Evolutionary conservation across 768 basidiomycete genomes (phyloP), one percentile per base, ranked within the genome.

Genomic region (Russula abietina): DNA sequence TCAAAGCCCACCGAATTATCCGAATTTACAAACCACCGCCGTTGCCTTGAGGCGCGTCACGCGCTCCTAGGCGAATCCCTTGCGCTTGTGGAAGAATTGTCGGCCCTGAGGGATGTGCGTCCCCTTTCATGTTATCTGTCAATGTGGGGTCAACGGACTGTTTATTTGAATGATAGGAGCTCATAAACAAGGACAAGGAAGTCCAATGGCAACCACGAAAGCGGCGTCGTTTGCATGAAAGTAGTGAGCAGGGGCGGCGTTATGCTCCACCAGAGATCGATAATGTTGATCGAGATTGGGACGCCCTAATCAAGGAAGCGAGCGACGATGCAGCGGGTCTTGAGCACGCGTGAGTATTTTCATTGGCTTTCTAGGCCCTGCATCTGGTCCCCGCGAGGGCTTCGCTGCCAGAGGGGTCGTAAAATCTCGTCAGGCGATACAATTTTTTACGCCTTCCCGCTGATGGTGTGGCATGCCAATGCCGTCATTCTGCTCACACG

Each of bases 21-120:
- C 65, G 65, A 57, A 57, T 73, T 72, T 67, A 62, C 62, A 32
- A 67, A 57, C 53, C 69, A 72, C 57, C 68, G 74, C 9, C 75
- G 78, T 49, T 80, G 80, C 63, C 78, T 75, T 41, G 73, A 77
- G 38, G 76, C 82, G 9, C 69, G 87, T 24, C 66, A 76, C 43
- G 77, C 75, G 53, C 77, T 91, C 75, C 71, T 92, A 11, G 76
- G 79, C 49, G 87, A 90, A 71, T 82, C 87, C 3, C 71, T 78
- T 54, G 70, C 73, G 26, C 75, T 93, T 36, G 84, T 85, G 5
- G 81, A 88, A 57, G 87, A 90, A 62, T 73, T 93, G 30, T 82
- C 82, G 65, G 77, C 82, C 49, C 72, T 92, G 33, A 86, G 89
- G 72, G 84, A 87, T 76, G 90, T 88, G 66, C 66, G 71, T 62